These are phyloP conservation scores for Globisporangium rhizosaccharum DNA, from an alignment of 352 stramenopile genomes.

Conservation along the genomic window DNA sequence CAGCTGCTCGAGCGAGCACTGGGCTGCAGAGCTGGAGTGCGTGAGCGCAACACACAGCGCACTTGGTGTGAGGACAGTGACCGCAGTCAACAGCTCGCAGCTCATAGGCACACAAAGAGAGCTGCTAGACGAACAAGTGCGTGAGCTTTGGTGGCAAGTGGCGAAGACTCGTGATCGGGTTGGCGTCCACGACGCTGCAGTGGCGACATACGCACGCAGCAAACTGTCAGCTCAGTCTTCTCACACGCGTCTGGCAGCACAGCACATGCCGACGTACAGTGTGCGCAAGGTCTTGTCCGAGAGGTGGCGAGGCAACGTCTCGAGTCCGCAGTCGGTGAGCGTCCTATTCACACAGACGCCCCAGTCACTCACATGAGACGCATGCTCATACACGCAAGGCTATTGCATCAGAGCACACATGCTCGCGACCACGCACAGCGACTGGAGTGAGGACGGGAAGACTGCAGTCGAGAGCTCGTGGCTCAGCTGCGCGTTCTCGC, in stretches of 20 bases:
- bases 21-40: conserved; percentile 1
- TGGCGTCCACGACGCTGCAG: conserved; percentile 9
- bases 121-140: conserved; percentile 1
- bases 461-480: background rate
- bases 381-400: too few species aligned
- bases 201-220: background rate
- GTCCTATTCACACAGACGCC: background rate
- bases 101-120: background rate
- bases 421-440: background rate
- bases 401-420: too few species aligned
- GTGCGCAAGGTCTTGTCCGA: conserved; percentile 7
- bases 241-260: background rate
- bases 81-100: background rate
- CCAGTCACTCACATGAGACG: background rate
- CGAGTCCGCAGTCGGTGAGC: conserved; percentile 3
- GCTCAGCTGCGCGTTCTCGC: conserved; percentile 1
- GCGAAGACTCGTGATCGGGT: conserved; percentile 4
- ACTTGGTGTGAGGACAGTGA: background rate
- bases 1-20: conserved; percentile 2
- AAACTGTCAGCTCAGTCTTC: background rate
- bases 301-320: conserved; percentile 7
- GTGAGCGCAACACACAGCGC: background rate
- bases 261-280: conserved; percentile 2
- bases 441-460: conserved; percentile 1
- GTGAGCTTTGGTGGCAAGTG: conserved; percentile 4